These are phyloP conservation scores for Trichoderma atroviride DNA, from an alignment of 2,329 filamentous ascomycete genomes.

Conservation along the genomic window DNA sequence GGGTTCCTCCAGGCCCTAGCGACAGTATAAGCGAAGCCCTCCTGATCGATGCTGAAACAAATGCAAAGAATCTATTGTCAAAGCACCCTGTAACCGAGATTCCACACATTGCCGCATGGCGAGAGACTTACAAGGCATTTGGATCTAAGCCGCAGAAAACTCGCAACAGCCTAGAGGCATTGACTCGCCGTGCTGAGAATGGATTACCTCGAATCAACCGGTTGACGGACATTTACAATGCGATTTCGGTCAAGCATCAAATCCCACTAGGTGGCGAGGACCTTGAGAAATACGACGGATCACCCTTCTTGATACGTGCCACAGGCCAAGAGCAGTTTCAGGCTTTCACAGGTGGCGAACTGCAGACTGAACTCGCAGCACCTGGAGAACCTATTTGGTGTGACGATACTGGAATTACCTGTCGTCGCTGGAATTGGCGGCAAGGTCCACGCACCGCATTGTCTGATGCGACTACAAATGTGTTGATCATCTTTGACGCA, in stretches of 20 bases:
- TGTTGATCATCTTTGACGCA: neutral
- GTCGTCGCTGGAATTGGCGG: neutral
- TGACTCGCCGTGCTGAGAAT: neutral
- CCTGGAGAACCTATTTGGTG: neutral
- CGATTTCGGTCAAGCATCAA: neutral
- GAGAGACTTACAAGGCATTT: neutral
- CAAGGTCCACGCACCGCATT: neutral
- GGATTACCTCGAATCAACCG: neutral
- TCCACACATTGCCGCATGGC: neutral
- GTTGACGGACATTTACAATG: neutral
- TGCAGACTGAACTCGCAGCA: neutral
- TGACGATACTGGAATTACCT: neutral
- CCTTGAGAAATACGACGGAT: neutral
- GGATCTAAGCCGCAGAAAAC: neutral
- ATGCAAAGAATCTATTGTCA: neutral
- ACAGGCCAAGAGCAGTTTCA: neutral
- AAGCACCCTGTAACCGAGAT: neutral
- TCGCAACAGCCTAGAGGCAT: neutral
- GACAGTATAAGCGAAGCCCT: neutral
- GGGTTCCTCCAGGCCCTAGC: neutral
- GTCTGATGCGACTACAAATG: neutral
- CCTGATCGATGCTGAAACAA: neutral
- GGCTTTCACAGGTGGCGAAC: neutral
- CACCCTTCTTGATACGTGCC: neutral
- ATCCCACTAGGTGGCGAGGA: neutral